Conservation (phyloP, 768 basidiomycete species). For the Multifurca ochricompacta region DNA sequence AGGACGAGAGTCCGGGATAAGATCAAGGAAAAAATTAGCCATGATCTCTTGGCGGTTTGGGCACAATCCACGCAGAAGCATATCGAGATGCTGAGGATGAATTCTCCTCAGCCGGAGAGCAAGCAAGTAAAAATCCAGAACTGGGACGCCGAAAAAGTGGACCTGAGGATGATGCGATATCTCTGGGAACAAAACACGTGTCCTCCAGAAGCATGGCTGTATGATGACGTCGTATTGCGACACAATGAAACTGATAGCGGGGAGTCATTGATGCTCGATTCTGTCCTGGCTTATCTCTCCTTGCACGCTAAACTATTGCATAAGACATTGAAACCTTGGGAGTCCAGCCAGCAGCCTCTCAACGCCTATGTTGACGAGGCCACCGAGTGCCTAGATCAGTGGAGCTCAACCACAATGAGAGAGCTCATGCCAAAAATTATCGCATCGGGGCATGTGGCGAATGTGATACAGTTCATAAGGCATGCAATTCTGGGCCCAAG, state of each 20-base stretch:
- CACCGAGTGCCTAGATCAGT: not conserved
- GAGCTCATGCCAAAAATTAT: not conserved
- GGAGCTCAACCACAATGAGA: not conserved
- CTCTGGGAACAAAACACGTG: not conserved
- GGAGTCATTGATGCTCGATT: not conserved
- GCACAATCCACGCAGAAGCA: not conserved
- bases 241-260: not conserved
- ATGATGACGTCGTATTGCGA: not conserved
- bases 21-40: not conserved
- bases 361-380: not conserved
- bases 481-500: not conserved
- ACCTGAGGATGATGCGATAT: not conserved
- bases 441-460: not conserved
- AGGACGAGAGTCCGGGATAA: not conserved
- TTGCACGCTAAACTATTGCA: not conserved
- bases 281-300: not conserved
- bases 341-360: not conserved
- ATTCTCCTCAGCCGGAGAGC: not conserved
- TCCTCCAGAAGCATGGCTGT: not conserved
- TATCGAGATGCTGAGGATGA: not conserved
- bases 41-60: conserved; percentile 1
- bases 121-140: not conserved
- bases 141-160: not conserved
- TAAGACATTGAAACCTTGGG: not conserved
- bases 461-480: not conserved